Evolutionary conservation across 768 basidiomycete genomes (phyloP), one percentile per base, ranked within the genome.

Genomic region (Chalciporus piperatus): DNA sequence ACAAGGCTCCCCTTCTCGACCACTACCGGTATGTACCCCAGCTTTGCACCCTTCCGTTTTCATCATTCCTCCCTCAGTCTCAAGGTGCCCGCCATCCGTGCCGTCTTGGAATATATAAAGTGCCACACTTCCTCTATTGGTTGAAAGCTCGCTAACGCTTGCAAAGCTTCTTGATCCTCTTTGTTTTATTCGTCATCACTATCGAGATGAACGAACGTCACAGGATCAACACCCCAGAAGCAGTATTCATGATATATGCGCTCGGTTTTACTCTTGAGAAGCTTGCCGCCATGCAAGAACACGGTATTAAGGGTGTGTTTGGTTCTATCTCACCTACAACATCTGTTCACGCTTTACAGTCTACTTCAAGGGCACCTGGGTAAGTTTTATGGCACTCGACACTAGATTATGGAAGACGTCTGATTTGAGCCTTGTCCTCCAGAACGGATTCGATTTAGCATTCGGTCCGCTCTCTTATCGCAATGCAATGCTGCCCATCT

Each of bases 381-480:
- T 88, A 58, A 60, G 58, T 27, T 2, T 48, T 49, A n/a, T 48
- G 23, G 43, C 51, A 59, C 57, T 58, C 14, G 43, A 44, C 45
- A 6, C 7, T 14, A 43, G 53, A 40, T 40, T 37, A 57, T 45
- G 13, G 46, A 49, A 51, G 58, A 53, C 52, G 41, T 52, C 55
- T 60, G 47, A 61, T 56, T 57, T 27, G 3, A 47, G 48, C 14
- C 25, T 39, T 16, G 6, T 22, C 16, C 16, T 46, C 16, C 60
- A 88, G 89, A 96, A 97, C 57, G 93, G 93, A 1, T 98, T 98
- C 65, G 95, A 98, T 67, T 59, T 96, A 47, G 89, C 91, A 42
- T 94, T 97, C 70, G 85, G 89, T 90, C 51, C 76, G 65, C 20
- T 40, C 30, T 39, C 9, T 47, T 14, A 4, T 20, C 20, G 7